Evolutionary conservation across 106 monocot species (phyloP).

Genomic region (Apostasia shenzhenica): DNA sequence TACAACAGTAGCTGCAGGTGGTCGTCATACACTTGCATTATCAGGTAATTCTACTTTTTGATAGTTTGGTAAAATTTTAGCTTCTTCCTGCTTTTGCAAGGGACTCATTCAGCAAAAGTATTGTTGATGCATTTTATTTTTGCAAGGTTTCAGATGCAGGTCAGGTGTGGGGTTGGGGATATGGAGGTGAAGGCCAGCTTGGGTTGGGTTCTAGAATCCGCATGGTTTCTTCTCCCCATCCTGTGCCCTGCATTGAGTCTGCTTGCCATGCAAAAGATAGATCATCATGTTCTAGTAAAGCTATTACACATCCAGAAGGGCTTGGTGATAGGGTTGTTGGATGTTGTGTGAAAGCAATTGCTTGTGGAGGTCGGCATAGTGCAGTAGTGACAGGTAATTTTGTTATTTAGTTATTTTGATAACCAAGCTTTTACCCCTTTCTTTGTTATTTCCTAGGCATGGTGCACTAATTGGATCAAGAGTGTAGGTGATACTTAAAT

Average conservation of each 20-base stretch:
- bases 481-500: no score
- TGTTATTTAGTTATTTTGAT: neutral
- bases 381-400: conserved; percentile 75
- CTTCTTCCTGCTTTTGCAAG: neutral
- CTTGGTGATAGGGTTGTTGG: conserved; percentile 29
- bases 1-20: conserved; percentile 75
- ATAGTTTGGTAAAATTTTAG: neutral
- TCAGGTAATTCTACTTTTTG: conserved; percentile 60
- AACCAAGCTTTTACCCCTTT: neutral
- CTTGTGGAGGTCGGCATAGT: conserved; percentile 98
- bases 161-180: conserved; percentile 99
- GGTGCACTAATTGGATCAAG: no score
- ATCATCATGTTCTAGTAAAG: conserved; percentile 27
- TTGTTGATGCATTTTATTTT: conserved; percentile 21
- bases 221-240: conserved; percentile 85
- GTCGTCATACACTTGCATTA: conserved; percentile 84
- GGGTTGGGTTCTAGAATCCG: conserved; percentile 89
- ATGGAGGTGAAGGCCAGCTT: conserved; percentile 98
- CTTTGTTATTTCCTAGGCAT: neutral
- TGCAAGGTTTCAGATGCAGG: conserved; percentile 83
- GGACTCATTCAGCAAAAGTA: neutral
- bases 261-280: conserved; percentile 45
- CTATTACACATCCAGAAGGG: conserved; percentile 31
- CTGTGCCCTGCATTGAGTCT: conserved; percentile 72
- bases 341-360: conserved; percentile 75